These are phyloP conservation scores for Raddia distichophylla DNA, from an alignment of 176 grass and related monocot genomes.

Conservation along the genomic window DNA sequence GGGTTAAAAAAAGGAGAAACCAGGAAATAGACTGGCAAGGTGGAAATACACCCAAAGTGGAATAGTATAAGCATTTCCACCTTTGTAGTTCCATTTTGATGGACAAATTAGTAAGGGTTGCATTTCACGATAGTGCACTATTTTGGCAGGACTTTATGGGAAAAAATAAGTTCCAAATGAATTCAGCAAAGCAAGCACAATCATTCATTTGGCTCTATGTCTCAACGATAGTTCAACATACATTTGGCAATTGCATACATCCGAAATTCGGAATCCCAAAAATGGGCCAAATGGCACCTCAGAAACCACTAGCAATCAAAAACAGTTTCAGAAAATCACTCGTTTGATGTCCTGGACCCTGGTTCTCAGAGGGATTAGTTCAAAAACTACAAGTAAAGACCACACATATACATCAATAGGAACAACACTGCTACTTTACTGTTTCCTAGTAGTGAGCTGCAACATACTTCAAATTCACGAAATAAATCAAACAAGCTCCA, in stretches of 20 bases:
- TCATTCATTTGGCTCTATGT: neutral
- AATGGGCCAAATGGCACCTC: neutral
- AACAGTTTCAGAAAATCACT: neutral
- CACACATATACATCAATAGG: neutral
- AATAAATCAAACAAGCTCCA: neutral
- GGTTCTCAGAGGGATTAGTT: neutral
- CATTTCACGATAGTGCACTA: neutral
- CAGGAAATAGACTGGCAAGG: neutral
- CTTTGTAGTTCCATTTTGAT: conserved; percentile 7
- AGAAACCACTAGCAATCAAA: neutral
- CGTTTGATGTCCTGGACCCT: neutral
- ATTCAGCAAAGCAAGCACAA: neutral
- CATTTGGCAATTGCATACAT: neutral
- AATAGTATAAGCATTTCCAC: neutral
- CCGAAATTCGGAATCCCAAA: neutral
- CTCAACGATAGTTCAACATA: neutral
- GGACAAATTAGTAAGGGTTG: neutral
- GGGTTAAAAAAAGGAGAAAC: neutral
- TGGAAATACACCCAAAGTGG: neutral
- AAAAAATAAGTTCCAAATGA: neutral
- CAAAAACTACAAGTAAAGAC: neutral
- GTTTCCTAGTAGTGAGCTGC: neutral
- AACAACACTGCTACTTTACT: neutral
- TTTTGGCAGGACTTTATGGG: neutral
- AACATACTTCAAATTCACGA: neutral